Conservation (phyloP, 495 filamentous ascomycete genomes). For the Pyronema omphalodes region DNA sequence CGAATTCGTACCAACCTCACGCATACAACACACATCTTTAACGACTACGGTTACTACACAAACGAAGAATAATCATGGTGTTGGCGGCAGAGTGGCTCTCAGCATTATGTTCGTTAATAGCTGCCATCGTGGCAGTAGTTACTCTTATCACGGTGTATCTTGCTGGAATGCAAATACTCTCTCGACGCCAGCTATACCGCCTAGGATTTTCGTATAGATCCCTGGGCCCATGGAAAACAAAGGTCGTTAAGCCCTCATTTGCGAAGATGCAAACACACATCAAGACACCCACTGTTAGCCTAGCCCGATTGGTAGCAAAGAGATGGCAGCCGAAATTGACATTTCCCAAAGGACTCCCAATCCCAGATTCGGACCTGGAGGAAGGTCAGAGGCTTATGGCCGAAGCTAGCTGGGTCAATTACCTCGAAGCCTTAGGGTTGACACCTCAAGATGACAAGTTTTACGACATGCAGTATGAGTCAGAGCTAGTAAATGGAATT, state of each 20-base stretch:
- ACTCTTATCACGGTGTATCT: constrained; percentile 18
- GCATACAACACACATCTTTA: no score
- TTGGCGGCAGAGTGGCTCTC: constrained; percentile 18
- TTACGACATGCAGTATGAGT: constrained; percentile 14
- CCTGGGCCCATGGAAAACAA: constrained; percentile 12
- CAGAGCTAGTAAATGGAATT: constrained; percentile 16
- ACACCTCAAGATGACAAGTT: background rate
- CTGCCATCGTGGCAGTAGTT: constrained; percentile 6
- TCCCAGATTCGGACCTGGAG: constrained; percentile 7
- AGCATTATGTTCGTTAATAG: constrained; percentile 7
- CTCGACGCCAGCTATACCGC: constrained; percentile 9
- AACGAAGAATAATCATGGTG: no score
- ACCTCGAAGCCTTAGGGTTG: constrained; percentile 11
- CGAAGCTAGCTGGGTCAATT: constrained; percentile 17
- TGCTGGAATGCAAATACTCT: constrained; percentile 9
- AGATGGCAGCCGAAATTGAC: constrained; percentile 2
- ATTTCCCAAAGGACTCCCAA: constrained; percentile 3
- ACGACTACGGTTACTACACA: no score
- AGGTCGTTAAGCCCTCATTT: constrained; percentile 4
- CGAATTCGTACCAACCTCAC: no score
- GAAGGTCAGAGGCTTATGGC: background rate
- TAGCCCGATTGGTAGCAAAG: constrained; percentile 4
- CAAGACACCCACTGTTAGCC: constrained; percentile 9
- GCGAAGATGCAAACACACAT: constrained; percentile 11
- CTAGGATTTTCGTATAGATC: constrained; percentile 9